phyloP scores from a whole-genome alignment of 371 early-diverging fungal genomes.

The Mortierella sp. region DNA sequence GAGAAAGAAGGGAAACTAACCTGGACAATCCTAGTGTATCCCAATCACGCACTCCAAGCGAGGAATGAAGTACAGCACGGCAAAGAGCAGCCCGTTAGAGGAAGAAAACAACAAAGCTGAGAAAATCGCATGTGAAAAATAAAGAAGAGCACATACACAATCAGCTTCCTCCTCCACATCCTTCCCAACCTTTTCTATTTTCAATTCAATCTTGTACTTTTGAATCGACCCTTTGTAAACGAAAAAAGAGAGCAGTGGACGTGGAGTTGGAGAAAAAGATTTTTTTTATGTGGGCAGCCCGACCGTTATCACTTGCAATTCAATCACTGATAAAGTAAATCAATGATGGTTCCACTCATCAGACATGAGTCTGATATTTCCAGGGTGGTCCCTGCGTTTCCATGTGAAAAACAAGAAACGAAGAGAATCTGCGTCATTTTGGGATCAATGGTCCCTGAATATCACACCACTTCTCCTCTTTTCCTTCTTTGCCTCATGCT shows the following conservation, averaged over 20 bases:
- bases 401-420: slow-evolving; percentile 28
- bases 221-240: neutral
- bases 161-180: slow-evolving; percentile 15
- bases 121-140: slow-evolving; percentile 55
- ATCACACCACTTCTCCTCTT: neutral
- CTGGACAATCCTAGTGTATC: neutral
- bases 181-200: slow-evolving; percentile 1
- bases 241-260: neutral
- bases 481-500: neutral
- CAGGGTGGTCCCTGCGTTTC: slow-evolving; percentile 43
- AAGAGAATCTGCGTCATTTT: neutral
- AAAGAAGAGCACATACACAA: neutral
- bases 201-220: neutral
- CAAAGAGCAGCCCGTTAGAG: neutral
- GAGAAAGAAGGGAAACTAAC: neutral
- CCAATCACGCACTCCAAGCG: neutral
- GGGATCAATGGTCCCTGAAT: slow-evolving; percentile 2
- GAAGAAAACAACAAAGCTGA: slow-evolving; percentile 25
- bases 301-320: neutral
- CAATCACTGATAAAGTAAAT: neutral
- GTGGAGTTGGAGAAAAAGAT: slow-evolving; percentile 32
- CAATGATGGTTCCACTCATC: neutral
- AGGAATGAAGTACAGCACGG: neutral
- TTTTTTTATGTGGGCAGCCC: neutral
- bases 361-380: neutral